Conservation (phyloP, 306 rosid species). For the Rosa persica region DNA sequence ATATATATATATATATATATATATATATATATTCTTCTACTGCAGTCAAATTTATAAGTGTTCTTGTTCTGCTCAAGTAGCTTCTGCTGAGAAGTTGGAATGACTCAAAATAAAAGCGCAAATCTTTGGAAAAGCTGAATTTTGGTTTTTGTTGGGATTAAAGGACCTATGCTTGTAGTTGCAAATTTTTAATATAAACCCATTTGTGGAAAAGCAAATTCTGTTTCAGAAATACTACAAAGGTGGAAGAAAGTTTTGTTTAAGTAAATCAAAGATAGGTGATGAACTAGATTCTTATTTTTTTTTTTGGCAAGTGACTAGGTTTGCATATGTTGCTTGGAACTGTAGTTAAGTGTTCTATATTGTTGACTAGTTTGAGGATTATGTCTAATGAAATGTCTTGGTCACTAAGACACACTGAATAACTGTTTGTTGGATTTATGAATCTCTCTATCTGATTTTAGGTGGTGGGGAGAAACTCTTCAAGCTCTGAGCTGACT, state of each 20-base stretch:
- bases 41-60: not conserved
- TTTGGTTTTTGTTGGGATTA: conserved; percentile 13
- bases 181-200: not conserved
- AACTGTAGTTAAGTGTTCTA: not conserved
- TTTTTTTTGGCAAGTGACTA: not conserved
- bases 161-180: not conserved
- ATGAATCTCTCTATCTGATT: not conserved
- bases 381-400: not conserved
- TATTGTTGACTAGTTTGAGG: not conserved
- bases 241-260: not conserved
- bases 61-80: not conserved
- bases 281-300: not conserved
- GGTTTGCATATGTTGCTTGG: not conserved
- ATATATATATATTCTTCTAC: not conserved
- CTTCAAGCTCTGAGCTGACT: conserved; percentile 27
- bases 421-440: not conserved
- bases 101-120: not conserved
- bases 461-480: conserved; percentile 38
- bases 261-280: not conserved
- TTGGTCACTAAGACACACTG: not conserved
- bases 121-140: not conserved
- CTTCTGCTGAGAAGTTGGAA: not conserved
- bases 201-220: not conserved
- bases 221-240: not conserved
- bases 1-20: too few relatives aligned